Base-by-base conservation (phyloP, 164 flowering plant genomes). In the Chloranthus sessilifolius region DNA sequence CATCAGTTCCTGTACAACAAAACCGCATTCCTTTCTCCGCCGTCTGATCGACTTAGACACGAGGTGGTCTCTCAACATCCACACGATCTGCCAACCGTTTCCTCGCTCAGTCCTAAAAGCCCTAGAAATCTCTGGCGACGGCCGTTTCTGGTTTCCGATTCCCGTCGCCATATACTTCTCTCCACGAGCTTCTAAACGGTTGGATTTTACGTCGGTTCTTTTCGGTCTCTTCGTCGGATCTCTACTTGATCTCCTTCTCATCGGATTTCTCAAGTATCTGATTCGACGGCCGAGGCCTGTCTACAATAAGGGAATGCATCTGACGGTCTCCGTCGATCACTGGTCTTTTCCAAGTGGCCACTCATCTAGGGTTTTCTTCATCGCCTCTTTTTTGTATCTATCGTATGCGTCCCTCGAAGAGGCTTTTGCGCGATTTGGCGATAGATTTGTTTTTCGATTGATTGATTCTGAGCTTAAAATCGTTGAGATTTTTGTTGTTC, bases 271-370 rank as follows among this genome's bases (percentile, higher is more conserved):
- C 70, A 86, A 89, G 54, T 57, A 38, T 31, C 27, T 66, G 47
- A 56, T 83, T 63, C 76, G 78, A 34, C 76, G 97, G 6, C 71
- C 90, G 5, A 83, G 95, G 25, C 97, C 97, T 11, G 67, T 66
- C 38, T 83, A 86, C 76, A 83, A 83, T 58, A 69, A 73, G 43
- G 67, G 70, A 55, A 85, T 81, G 86, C 57, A 58, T 44, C 59
- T 83, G 46, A 60, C 68, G 22, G 82, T 86, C 39, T 60, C 83
- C 51, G 78, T 73, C 15, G 97, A 89, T 55, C 84, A 82, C 61
- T 89, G 78, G 84, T 89, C 90, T 17, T 89, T 86, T 62, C 97
- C 97, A 12, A 77, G 88, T 38, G 96, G 98, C 8, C 95, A 92
- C 52, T 66, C 88, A 20, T 82, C 96, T 20, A 69, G 96, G 40